Conservation (phyloP, 1,284 basidiomycete species). For the Leccinum subrobustum region DNA sequence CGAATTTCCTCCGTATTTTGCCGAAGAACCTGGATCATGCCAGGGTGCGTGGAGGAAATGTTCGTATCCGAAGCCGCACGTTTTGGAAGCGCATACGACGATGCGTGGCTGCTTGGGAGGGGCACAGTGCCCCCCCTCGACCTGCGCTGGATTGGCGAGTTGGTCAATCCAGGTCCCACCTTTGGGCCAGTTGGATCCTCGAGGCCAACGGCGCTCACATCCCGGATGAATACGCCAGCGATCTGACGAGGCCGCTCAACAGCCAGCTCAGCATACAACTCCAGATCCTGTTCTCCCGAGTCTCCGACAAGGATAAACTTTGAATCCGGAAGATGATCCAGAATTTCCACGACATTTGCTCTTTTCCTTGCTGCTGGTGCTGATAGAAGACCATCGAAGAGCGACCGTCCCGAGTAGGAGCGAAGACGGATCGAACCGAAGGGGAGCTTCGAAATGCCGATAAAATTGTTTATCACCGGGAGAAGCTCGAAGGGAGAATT, state of each 20-base stretch:
- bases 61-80: constrained; percentile 31
- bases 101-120: not conserved
- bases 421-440: constrained; percentile 16
- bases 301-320: constrained; percentile 86
- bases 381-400: constrained; percentile 74
- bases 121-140: constrained; percentile 9
- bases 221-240: constrained; percentile 75
- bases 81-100: constrained; percentile 11
- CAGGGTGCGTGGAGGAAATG: not conserved
- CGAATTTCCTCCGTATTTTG: constrained; percentile 22
- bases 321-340: constrained; percentile 74
- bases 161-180: constrained; percentile 26
- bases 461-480: constrained; percentile 77
- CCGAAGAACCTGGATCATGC: constrained; percentile 13
- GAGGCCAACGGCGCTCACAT: constrained; percentile 51
- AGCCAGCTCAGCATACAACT: constrained; percentile 76
- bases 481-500: constrained; percentile 90
- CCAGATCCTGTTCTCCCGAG: constrained; percentile 86
- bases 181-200: constrained; percentile 58
- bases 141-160: constrained; percentile 15
- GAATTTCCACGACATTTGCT: constrained; percentile 70
- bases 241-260: constrained; percentile 65
- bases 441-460: constrained; percentile 60
- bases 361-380: constrained; percentile 81
- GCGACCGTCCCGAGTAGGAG: constrained; percentile 75